Evolutionary conservation across 116 monocot genomes (phyloP), one percentile per base, ranked within the genome.

Genomic region (Zostera marina): DNA sequence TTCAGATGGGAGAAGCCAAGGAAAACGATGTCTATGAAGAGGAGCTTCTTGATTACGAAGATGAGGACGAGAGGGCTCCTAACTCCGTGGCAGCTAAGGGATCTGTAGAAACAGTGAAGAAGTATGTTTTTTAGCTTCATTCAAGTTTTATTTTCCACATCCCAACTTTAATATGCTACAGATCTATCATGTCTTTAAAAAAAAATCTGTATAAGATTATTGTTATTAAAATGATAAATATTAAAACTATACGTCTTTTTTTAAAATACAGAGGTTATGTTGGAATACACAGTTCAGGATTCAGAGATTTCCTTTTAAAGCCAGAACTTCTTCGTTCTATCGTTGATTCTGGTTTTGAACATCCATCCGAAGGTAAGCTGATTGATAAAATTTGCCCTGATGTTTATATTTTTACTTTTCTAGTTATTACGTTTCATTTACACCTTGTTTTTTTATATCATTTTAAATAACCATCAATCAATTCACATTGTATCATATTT

Each of bases 231-330:
- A 32, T 32, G 1, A 32, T 32, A 32, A 32, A 32, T 32, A 32
- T 32, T 32, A 5, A 32, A 3, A 5, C 0, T 32, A 32, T 32
- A 32, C 32, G 5, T 3, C 32, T 32, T 32, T 2, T 32, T 32
- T 14, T 39, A 21, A 51, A 51, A 20, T 82, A 58, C 70, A 99
- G 98, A 78, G 98, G 98, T 3, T 99, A 99, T 62, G 98, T 99
- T 15, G 98, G 98, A 63, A 99, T 99, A 60, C 98, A 99, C 81
- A 99, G 98, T 54, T 99, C 98, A 1, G 98, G 98, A 8, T 99
- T 99, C 73, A 86, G 98, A 73, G 98, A 99, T 69, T 99, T 99
- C 67, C 78, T 99, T 64, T 75, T 99, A 59, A 99, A 99, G 70
- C 98, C 98, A 47, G 98, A 99, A 68, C 87, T 99, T 67, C 91